Evolutionary conservation across 352 stramenopile species (phyloP).

Genomic region (Globisporangium mamillatum): DNA sequence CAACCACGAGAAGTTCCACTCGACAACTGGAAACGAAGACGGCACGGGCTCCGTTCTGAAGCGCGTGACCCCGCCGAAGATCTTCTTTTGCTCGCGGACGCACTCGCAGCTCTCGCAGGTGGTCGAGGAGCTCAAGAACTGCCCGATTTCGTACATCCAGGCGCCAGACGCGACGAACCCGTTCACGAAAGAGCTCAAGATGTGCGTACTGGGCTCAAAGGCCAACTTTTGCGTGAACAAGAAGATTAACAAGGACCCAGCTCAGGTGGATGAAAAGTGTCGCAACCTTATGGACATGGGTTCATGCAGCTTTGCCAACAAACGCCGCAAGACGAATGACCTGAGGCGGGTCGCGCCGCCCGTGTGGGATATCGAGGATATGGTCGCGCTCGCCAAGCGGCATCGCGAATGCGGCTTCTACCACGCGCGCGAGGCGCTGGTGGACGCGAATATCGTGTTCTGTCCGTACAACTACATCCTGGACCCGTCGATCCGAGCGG

Average conservation of each 20-base stretch:
- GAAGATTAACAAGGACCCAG: conserved; percentile 59
- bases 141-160: conserved; percentile 55
- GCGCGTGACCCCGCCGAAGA: conserved; percentile 49
- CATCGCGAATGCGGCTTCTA: conserved; percentile 84
- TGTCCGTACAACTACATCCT: conserved; percentile 89
- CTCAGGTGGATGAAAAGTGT: conserved; percentile 78
- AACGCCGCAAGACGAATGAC: conserved; percentile 50
- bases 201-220: conserved; percentile 80
- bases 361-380: conserved; percentile 86
- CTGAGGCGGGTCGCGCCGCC: conserved; percentile 44
- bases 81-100: conserved; percentile 88
- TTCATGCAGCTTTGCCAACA: conserved; percentile 56
- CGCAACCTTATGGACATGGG: conserved; percentile 46
- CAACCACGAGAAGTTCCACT: conserved; percentile 25
- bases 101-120: conserved; percentile 85
- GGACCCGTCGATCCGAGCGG: conserved; percentile 67
- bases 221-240: conserved; percentile 77
- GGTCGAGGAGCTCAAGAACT: conserved; percentile 78
- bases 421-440: conserved; percentile 44
- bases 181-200: conserved; percentile 51
- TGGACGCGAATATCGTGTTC: conserved; percentile 76
- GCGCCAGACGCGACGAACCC: conserved; percentile 36
- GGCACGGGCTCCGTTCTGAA: background rate
- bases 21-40: background rate
- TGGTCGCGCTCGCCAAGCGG: conserved; percentile 67